These are phyloP conservation scores for Cordyceps javanica DNA, from an alignment of 2,329 filamentous ascomycete species.

Conservation along the genomic window DNA sequence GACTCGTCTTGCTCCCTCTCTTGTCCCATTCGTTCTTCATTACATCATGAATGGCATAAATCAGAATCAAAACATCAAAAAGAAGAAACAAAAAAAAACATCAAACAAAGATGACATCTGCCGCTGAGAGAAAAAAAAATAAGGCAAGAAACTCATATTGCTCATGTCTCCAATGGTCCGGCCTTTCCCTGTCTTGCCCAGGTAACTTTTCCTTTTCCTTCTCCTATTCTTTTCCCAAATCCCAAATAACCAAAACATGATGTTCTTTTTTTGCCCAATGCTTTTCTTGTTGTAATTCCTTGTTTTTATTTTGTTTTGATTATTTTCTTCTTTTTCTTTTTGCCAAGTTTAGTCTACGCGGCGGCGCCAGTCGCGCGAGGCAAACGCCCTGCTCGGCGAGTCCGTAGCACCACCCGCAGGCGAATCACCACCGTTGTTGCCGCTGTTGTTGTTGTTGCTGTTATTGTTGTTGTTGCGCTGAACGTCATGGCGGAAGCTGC, in stretches of 20 bases:
- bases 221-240: neutral
- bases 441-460: neutral
- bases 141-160: neutral
- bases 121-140: constrained; percentile 1
- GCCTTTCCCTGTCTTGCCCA: neutral
- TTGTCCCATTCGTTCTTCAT: constrained; percentile 3
- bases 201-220: no score
- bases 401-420: neutral
- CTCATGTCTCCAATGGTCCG: neutral
- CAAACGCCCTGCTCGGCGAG: constrained; percentile 8
- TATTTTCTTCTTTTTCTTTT: neutral
- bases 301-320: neutral
- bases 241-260: neutral
- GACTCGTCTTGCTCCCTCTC: neutral
- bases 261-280: neutral
- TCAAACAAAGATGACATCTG: neutral
- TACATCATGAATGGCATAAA: constrained; percentile 5
- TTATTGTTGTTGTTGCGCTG: neutral
- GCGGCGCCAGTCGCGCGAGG: constrained; percentile 12
- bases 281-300: neutral
- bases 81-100: neutral
- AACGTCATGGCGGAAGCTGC: constrained; percentile 4
- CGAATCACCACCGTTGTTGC: neutral
- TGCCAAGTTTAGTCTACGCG: neutral
- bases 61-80: no score